Base-by-base conservation (phyloP, 352 stramenopile species). In the Pythium sp. region DNA sequence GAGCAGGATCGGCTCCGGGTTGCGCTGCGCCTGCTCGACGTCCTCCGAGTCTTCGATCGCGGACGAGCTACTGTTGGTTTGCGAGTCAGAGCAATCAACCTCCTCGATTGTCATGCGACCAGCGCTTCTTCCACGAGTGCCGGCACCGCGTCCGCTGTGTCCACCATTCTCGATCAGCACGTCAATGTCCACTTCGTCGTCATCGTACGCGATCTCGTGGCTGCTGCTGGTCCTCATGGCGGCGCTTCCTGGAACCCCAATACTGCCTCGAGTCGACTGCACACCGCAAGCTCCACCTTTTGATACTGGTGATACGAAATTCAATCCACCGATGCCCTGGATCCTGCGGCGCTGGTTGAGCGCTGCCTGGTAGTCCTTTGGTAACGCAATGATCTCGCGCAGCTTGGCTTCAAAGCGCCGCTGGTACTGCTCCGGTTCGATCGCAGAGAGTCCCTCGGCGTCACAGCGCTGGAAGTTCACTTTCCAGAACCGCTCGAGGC, bases 401-500 rank as follows among this genome's bases (percentile, higher is more conserved):
- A 93, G 67, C 70, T 95, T 95, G 41, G 78, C 57, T 61, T 94
- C 86, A 53, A 97, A 97, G n/a, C 90, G 86, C 11, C 72, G 73
- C 65, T 93, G 84, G 68, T 97, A 97, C 15, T 55, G 64, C 22
- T 82, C 75, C 0, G 90, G 89, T 11, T 93, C 80, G 57, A 97
- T 95, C 5, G 90, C 90, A 8, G 86, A 95, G n/a, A 97, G 65
- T 0, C 90, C 90, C 3, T 94, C 78, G 9, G 76, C 69, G 58
- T 95, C 87, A 46, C 81, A 80, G 7, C 81, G 81, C 64, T 87
- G 79, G 11, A 97, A 58, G 20, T 84, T 63, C 8, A 93, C 87
- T 65, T 97, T 97, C 65, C 77, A 90, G 64, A 93, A 94, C 22
- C 87, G 77, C 75, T 97, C 91, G 5, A 92, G 55, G 28, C 76